A percentile compares a stretch with the other conserved stretches of the same genome.
phyloP scores from a whole-genome alignment of 2,329 filamentous ascomycete species.

The Fusarium drepaniforme region DNA sequence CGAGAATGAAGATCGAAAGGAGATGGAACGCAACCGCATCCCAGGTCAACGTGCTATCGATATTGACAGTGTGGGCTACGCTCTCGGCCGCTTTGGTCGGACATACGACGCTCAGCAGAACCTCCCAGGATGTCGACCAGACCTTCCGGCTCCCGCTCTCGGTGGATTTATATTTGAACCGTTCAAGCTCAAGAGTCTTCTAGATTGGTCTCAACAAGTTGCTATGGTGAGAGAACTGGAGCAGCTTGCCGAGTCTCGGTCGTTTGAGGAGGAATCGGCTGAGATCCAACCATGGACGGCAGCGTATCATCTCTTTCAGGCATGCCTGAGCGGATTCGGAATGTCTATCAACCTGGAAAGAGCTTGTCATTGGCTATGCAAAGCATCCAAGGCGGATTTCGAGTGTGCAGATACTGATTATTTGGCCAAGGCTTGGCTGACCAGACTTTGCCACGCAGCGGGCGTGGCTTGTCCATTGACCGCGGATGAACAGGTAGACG shows the following conservation, averaged over 20 bases:
- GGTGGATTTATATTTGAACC: conserved; percentile 5
- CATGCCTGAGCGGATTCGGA: conserved; percentile 5
- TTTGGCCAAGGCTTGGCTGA: conserved; percentile 1
- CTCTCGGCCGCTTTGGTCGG: background rate
- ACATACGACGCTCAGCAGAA: conserved; percentile 5
- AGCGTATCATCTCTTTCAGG: conserved; percentile 7
- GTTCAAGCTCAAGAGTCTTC: background rate
- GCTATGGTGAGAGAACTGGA: conserved; percentile 1
- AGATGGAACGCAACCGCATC: background rate
- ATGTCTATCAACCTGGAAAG: background rate
- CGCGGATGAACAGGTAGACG: conserved; percentile 2
- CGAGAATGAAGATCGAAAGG: background rate
- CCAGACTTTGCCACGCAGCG: conserved; percentile 1
- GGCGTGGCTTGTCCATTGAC: background rate
- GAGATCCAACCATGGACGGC: conserved; percentile 11
- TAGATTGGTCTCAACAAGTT: conserved; percentile 9
- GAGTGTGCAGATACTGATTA: conserved; percentile 4
- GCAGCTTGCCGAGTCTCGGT: background rate
- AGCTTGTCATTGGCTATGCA: conserved; percentile 1
- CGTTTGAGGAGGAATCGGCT: background rate
- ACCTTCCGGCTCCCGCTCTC: background rate
- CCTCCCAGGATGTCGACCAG: conserved; percentile 10
- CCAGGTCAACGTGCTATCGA: background rate
- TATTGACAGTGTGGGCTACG: background rate
- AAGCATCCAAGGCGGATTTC: background rate